Evolutionary conservation across 306 rosid species (phyloP).

Genomic region (Lagenaria siceraria): DNA sequence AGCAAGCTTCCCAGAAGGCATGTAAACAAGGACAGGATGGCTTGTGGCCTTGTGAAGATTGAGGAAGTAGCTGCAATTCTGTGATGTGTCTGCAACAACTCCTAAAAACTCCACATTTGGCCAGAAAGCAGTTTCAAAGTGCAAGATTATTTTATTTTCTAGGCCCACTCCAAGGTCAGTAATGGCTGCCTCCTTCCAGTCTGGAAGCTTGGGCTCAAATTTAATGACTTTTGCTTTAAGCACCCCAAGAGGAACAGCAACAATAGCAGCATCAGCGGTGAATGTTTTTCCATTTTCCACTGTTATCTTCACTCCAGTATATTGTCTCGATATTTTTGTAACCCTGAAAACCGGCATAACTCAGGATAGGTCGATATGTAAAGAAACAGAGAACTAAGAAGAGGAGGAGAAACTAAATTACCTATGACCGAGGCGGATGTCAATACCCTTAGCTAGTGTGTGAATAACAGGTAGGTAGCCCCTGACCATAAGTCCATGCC

Average conservation of each 20-base stretch:
- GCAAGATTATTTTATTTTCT: conserved; percentile 82
- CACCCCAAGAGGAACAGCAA: conserved; percentile 93
- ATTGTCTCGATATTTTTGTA: conserved; percentile 58
- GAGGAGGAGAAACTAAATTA: conserved; percentile 6
- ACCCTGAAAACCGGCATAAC: conserved; percentile 46
- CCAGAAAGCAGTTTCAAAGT: conserved; percentile 91
- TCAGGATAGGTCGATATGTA: neutral
- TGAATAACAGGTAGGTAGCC: conserved; percentile 90
- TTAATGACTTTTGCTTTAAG: conserved; percentile 56
- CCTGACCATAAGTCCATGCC: conserved; percentile 97
- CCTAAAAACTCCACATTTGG: conserved; percentile 97
- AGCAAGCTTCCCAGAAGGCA: conserved; percentile 98
- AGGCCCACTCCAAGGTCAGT: conserved; percentile 80
- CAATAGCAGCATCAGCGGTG: conserved; percentile 75
- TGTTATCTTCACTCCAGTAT: conserved; percentile 71
- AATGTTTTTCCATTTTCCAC: conserved; percentile 68
- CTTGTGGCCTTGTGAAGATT: conserved; percentile 98
- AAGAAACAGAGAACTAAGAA: neutral
- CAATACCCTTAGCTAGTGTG: conserved; percentile 94
- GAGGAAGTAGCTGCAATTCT: conserved; percentile 92
- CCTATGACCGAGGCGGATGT: conserved; percentile 80
- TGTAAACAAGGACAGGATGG: conserved; percentile 85
- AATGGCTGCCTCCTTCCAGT: conserved; percentile 95
- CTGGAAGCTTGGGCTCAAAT: conserved; percentile 94
- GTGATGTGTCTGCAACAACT: conserved; percentile 89